Conservation (phyloP, 805 yeast species). For the Nematodospora valgi region DNA sequence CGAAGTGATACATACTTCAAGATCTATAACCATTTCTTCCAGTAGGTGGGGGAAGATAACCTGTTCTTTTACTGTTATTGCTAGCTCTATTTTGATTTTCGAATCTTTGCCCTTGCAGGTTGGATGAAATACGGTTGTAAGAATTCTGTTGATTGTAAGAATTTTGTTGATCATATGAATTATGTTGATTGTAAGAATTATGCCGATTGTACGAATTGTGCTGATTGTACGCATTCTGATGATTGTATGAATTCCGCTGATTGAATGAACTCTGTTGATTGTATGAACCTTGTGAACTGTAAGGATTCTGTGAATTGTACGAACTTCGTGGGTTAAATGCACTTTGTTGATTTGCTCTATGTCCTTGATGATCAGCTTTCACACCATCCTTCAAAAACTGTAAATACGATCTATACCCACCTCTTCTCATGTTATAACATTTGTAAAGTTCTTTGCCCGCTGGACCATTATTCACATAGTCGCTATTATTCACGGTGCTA, state of each 20-base stretch:
- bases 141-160: too few relatives aligned
- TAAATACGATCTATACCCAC: conserved; percentile 34
- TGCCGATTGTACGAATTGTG: conserved; percentile 8
- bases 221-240: conserved; percentile 6
- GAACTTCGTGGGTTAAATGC: too few relatives aligned
- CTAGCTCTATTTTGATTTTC: too few relatives aligned
- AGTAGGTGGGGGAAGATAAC: conserved; percentile 11
- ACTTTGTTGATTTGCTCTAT: conserved; percentile 7
- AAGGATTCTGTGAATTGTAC: conserved; percentile 10
- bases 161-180: conserved; percentile 2
- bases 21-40: conserved; percentile 9
- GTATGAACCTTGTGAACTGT: too few relatives aligned
- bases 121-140: background rate
- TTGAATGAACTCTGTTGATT: conserved; percentile 13
- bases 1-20: background rate
- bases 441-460: conserved; percentile 29
- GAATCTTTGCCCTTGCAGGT: background rate
- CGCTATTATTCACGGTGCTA: conserved; percentile 26
- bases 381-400: conserved; percentile 14
- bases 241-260: conserved; percentile 4
- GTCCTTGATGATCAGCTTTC: conserved; percentile 6
- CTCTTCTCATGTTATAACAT: conserved; percentile 32
- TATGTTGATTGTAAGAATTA: conserved; percentile 6
- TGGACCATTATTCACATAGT: conserved; percentile 40
- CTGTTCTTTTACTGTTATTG: conserved; percentile 10